A percentile compares a stretch with the other conserved stretches of the same genome.
These are phyloP conservation scores for Ottelia alismoides DNA, from an alignment of 106 monocot species.

Conservation along the genomic window DNA sequence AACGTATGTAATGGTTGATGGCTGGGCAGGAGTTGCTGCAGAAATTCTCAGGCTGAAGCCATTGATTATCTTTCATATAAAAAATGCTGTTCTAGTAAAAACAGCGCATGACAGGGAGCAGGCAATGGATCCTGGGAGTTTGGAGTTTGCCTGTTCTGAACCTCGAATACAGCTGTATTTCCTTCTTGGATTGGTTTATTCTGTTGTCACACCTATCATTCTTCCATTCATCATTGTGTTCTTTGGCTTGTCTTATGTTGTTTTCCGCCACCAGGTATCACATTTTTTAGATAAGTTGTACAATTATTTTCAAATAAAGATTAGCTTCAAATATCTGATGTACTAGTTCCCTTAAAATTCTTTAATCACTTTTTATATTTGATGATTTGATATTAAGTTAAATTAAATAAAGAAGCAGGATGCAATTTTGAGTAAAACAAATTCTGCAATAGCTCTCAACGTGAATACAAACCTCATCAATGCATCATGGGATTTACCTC, in stretches of 20 bases:
- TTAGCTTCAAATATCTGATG: too few species aligned
- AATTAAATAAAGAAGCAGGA: too few species aligned
- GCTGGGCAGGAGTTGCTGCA: slow-evolving; percentile 46
- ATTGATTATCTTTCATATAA: slow-evolving; percentile 60
- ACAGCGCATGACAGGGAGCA: slow-evolving; percentile 63
- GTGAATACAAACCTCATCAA: too few species aligned
- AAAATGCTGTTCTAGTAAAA: slow-evolving; percentile 67
- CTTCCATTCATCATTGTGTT: slow-evolving; percentile 74
- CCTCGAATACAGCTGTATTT: slow-evolving; percentile 77
- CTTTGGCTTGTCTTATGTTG: slow-evolving; percentile 54
- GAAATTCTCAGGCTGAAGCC: slow-evolving; percentile 76
- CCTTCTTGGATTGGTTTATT: slow-evolving; percentile 78
- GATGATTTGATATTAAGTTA: too few species aligned
- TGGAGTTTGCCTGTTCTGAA: slow-evolving; percentile 59
- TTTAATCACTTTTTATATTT: too few species aligned
- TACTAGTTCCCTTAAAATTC: too few species aligned
- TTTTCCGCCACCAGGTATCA: slow-evolving; percentile 75
- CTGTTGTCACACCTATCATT: slow-evolving; percentile 58
- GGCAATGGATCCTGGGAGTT: too few species aligned
- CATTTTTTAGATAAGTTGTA: too few species aligned
- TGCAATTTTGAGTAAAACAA: too few species aligned
- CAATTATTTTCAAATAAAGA: too few species aligned
- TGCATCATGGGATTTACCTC: too few species aligned
- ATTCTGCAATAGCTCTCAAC: too few species aligned
- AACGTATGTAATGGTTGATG: slow-evolving; percentile 6